These are phyloP conservation scores for Hortiboletus campestris DNA, from an alignment of 768 basidiomycete species.

Conservation along the genomic window DNA sequence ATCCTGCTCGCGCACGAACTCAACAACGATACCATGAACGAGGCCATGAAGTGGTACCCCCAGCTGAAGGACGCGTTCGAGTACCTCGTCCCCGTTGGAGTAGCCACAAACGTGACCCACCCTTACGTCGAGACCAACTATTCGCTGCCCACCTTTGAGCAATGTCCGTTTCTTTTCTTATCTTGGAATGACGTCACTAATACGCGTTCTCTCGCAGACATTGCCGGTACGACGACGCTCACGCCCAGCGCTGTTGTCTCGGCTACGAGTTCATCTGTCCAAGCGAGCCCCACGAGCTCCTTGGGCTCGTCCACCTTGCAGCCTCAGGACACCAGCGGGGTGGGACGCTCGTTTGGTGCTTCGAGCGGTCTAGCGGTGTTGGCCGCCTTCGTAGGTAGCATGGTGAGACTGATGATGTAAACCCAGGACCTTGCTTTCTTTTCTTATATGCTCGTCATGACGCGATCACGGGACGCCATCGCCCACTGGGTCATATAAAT, in stretches of 20 bases:
- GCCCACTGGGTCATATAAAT: no score
- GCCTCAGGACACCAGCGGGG: not conserved
- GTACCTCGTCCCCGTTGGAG: constrained; percentile 52
- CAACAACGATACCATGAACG: constrained; percentile 60
- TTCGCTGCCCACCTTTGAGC: constrained; percentile 40
- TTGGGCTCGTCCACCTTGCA: not conserved
- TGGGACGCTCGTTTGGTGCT: not conserved
- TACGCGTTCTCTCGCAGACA: constrained; percentile 10
- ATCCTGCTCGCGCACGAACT: constrained; percentile 60
- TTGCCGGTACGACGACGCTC: constrained; percentile 27
- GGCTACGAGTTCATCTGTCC: not conserved
- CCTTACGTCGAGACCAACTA: constrained; percentile 52
- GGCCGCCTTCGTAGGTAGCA: constrained; percentile 12
- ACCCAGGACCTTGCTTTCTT: not conserved
- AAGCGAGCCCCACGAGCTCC: no score
- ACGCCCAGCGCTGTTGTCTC: not conserved
- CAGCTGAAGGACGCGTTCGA: constrained; percentile 44
- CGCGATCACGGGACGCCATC: no score
- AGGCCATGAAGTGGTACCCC: constrained; percentile 52
- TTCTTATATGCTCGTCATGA: no score
- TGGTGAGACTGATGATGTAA: constrained; percentile 23
- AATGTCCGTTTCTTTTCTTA: constrained; percentile 36
- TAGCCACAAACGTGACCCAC: constrained; percentile 48
- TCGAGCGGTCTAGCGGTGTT: constrained; percentile 15
- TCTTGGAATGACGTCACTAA: not conserved